Conservation (phyloP, 2,329 filamentous ascomycete genomes). For the Ophioceras dolichostomum region DNA sequence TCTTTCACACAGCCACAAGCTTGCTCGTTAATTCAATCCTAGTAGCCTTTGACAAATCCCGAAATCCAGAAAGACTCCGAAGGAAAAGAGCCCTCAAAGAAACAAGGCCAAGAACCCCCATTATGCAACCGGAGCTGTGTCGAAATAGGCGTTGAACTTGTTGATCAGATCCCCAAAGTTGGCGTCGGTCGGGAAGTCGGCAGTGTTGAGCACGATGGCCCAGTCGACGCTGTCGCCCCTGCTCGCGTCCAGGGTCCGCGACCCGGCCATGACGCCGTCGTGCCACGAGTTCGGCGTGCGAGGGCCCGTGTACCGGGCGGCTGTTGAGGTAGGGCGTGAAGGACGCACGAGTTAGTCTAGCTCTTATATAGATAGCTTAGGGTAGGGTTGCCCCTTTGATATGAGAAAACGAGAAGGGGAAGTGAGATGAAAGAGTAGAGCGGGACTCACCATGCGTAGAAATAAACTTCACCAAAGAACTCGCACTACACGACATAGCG, state of each 20-base stretch:
- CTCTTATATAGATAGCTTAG: too few species aligned
- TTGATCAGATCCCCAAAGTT: background rate
- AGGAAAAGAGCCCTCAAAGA: too few species aligned
- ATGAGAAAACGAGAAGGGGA: background rate
- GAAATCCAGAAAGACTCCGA: too few species aligned
- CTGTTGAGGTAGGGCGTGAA: too few species aligned
- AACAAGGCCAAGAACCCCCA: too few species aligned
- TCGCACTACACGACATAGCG: constrained; percentile 1
- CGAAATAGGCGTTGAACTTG: background rate
- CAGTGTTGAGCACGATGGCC: background rate
- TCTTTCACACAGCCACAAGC: too few species aligned
- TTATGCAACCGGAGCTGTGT: background rate
- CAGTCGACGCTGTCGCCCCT: background rate
- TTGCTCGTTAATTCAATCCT: too few species aligned
- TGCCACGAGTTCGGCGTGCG: background rate
- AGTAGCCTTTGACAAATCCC: too few species aligned
- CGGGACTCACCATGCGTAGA: background rate
- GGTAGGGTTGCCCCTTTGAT: too few species aligned
- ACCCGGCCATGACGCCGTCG: background rate
- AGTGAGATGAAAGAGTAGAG: background rate
- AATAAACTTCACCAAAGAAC: background rate
- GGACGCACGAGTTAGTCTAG: too few species aligned
- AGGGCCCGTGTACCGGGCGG: background rate
- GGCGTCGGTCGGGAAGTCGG: background rate
- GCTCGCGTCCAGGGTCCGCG: background rate